These are phyloP conservation scores for Kwoniella sp. DNA, from an alignment of 768 basidiomycete genomes.

Conservation along the genomic window DNA sequence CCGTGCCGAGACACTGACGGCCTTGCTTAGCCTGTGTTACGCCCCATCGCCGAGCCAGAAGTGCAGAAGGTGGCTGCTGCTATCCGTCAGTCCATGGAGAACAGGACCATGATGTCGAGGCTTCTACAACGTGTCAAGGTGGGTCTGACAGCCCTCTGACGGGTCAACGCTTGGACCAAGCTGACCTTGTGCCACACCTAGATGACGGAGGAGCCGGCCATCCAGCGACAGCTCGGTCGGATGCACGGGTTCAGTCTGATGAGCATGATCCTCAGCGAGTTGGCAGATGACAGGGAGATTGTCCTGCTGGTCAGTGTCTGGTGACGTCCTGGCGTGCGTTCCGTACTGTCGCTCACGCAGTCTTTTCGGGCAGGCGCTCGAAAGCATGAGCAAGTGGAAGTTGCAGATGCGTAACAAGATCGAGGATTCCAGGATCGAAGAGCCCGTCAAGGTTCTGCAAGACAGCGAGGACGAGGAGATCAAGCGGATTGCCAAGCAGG, in stretches of 20 bases:
- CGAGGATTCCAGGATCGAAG: slow-evolving; percentile 70
- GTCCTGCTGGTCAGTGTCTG: slow-evolving; percentile 61
- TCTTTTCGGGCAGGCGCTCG: slow-evolving; percentile 47
- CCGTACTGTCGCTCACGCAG: not conserved
- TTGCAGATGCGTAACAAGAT: slow-evolving; percentile 84
- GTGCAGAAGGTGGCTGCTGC: slow-evolving; percentile 89
- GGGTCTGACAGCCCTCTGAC: slow-evolving; percentile 2
- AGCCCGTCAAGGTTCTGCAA: slow-evolving; percentile 59
- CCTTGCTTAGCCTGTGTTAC: slow-evolving; percentile 63
- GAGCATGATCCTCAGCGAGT: slow-evolving; percentile 78
- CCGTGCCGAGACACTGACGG: not conserved
- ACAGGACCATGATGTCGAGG: slow-evolving; percentile 73
- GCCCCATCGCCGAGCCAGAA: slow-evolving; percentile 69
- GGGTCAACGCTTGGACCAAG: not conserved
- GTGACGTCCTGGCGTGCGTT: not conserved
- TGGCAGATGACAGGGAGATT: slow-evolving; percentile 66
- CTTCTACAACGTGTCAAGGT: slow-evolving; percentile 82
- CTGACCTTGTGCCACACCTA: slow-evolving; percentile 47
- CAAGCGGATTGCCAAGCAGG: slow-evolving; percentile 62
- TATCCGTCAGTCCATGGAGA: slow-evolving; percentile 73
- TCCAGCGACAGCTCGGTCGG: slow-evolving; percentile 77
- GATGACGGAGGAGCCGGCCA: slow-evolving; percentile 78
- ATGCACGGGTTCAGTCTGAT: slow-evolving; percentile 89
- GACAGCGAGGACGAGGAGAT: slow-evolving; percentile 60
- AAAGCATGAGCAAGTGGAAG: slow-evolving; percentile 61